Base-by-base conservation (phyloP, 1,284 basidiomycete species). In the Cutaneotrichosporon sp. region DNA sequence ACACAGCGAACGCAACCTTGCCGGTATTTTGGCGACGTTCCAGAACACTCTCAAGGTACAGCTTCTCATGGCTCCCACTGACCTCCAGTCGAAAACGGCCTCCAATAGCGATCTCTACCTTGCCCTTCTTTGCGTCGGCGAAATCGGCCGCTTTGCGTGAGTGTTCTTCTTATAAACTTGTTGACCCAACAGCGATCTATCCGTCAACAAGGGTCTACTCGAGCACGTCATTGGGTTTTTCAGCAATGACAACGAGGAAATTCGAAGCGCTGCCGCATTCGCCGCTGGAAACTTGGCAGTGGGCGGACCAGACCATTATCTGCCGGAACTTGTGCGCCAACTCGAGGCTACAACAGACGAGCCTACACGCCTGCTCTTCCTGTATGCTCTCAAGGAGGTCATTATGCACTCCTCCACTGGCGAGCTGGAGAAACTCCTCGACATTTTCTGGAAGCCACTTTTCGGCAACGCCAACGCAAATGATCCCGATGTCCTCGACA, bases 331-430 rank as follows among this genome's bases (percentile, higher is more conserved):
- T 60, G 82, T 96, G 61, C 84, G 86, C 61, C 81, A 90, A 61
- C 84, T 96, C 38, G 81, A 90, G 60, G 81, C 77, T 13, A 83
- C 69, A 0, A 58, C 61, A 8, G 68, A 88, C 65, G 80, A 84
- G n/a, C 83, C 86, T 66, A 86, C 84, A 64, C 83, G 90, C 12
- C 75, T 94, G 22, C 76, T 97, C 17, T 85, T 91, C 14, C 79
- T 98, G 43, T 89, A 97, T 65, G 89, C 93, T 12, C 78, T 97
- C 36, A 97, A 97, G 76, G 96, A 98, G 80, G 88, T 97, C 51
- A 92, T 97, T 51, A 87, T 88, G 0, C 89, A 97, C 73, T 90
- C 87, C 51, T 86, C 88, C 5, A 80, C 84, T 52, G 83, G 83
- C 0, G 87, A 93, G 68, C 77, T 97, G 20, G 88, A 90, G 61